Evolutionary conservation across 805 yeast species (phyloP).

Genomic region (Monosporozyma unispora): DNA sequence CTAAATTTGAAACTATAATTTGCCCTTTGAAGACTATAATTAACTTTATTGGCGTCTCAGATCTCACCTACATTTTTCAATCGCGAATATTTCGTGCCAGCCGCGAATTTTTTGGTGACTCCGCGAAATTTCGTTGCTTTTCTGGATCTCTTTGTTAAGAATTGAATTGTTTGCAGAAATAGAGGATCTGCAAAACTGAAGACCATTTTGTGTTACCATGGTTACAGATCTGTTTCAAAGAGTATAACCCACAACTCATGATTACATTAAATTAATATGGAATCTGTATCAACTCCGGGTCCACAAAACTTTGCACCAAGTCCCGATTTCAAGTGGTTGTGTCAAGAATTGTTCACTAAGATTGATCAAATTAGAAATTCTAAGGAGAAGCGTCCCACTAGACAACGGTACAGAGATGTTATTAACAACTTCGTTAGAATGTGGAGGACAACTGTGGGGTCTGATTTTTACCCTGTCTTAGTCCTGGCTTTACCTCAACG

Average conservation of each 20-base stretch:
- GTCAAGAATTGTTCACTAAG: conserved; percentile 27
- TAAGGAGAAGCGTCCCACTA: conserved; percentile 1
- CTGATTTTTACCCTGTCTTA: conserved; percentile 59
- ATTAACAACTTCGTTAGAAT: conserved; percentile 36
- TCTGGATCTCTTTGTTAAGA: not conserved
- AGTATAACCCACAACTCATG: not conserved
- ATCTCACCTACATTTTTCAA: not conserved
- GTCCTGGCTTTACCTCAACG: conserved; percentile 52
- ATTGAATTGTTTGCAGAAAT: too few relatives aligned
- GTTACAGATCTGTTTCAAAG: not conserved
- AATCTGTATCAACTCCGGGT: not conserved
- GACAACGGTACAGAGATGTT: conserved; percentile 19
- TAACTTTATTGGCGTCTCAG: not conserved
- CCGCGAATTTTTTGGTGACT: not conserved
- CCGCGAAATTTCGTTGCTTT: not conserved
- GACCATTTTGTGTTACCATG: not conserved
- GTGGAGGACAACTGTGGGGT: conserved; percentile 50
- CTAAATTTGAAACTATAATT: too few relatives aligned
- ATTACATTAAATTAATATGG: too few relatives aligned
- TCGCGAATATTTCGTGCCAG: not conserved
- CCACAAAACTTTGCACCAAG: conserved; percentile 28
- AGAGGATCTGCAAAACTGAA: too few relatives aligned
- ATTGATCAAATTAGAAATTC: conserved; percentile 15
- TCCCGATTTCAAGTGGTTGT: conserved; percentile 33
- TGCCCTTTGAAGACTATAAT: too few relatives aligned